phyloP scores from a whole-genome alignment of 495 filamentous ascomycete species.

The Neurospora tetrasperma region DNA sequence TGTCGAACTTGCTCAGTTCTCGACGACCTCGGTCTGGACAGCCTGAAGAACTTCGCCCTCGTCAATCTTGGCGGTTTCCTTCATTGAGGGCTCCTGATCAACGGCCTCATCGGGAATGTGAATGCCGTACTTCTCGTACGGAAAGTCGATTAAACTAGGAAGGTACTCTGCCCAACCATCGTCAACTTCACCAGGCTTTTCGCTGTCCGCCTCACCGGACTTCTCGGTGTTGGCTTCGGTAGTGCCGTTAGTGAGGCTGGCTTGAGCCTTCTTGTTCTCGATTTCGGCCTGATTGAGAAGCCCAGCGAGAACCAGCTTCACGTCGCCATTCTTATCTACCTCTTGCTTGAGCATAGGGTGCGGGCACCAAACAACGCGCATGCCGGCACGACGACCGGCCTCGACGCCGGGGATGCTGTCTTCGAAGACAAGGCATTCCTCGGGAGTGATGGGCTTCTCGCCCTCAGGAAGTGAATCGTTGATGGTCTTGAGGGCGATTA shows the following conservation, averaged over 20 bases:
- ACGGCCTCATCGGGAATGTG: constrained; percentile 28
- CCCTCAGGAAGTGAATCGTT: constrained; percentile 58
- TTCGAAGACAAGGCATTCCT: constrained; percentile 94
- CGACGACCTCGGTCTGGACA: neutral
- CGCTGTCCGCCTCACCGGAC: constrained; percentile 52
- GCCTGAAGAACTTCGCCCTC: constrained; percentile 13
- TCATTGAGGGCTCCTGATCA: constrained; percentile 28
- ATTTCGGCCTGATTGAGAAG: constrained; percentile 55
- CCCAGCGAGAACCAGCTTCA: constrained; percentile 76
- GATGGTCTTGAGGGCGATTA: constrained; percentile 75
- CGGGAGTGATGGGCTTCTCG: constrained; percentile 59
- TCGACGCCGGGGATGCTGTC: constrained; percentile 91
- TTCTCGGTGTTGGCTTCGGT: constrained; percentile 31
- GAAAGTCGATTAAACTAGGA: constrained; percentile 55
- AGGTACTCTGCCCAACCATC: constrained; percentile 68
- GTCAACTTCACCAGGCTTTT: constrained; percentile 47
- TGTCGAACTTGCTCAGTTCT: neutral
- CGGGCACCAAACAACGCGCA: constrained; percentile 91
- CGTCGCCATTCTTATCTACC: constrained; percentile 51
- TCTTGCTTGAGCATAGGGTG: constrained; percentile 69
- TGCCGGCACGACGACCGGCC: constrained; percentile 80
- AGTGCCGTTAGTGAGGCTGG: constrained; percentile 44
- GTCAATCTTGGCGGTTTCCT: constrained; percentile 8
- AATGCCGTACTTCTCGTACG: constrained; percentile 64
- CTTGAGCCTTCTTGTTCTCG: constrained; percentile 44